Base-by-base conservation (phyloP, 805 yeast species). In the Saccharomycopsis sp. region DNA sequence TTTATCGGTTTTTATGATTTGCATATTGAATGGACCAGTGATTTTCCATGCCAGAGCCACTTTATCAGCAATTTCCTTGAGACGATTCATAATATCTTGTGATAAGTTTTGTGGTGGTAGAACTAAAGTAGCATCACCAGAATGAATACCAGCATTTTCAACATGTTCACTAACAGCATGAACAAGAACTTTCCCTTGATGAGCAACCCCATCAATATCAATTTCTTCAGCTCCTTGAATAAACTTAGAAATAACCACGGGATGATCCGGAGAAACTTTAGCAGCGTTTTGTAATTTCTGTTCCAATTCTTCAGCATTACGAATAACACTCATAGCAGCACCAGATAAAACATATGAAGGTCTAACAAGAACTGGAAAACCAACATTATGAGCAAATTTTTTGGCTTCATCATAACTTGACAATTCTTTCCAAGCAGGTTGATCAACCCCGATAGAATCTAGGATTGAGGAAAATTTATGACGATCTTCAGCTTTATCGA, bases 11-110 rank as follows among this genome's bases (percentile, higher is more conserved):
- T 81, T 79, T 62, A 92, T 92, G 59, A 92, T 79, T 70, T 92
- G 97, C 94, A 89, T 94, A 69, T 89, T 89, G 75, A 83, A 89
- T 20, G 98, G 98, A 55, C 98, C 98, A 34, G 96, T 85, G 55
- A 89, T 88, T 45, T 85, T 81, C 83, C 92, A 87, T 21, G 97
- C 97, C 43, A 67, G 61, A 28, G 95, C 97, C 56, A 89, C 95
- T 67, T 86, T 88, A 54, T 80, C 89, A 42, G 97, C 88, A 54
- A 87, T 87, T 37, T 71, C 86, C 64, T 84, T 85, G 52, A 89
- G 69, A 57, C 96, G 74, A 20, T 54, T 63, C 72, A 88, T 68
- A 39, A 78, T 70, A 14, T 63, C 68, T 35, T 78, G 77, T 34
- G 78, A 75, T 47, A 92, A 68, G 45, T 69, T 66, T 61, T 80